Percentiles rank a stretch among this genome's conserved stretches.
Conservation (phyloP, 441 rosid species). For the Syzygium syzygioides region DNA sequence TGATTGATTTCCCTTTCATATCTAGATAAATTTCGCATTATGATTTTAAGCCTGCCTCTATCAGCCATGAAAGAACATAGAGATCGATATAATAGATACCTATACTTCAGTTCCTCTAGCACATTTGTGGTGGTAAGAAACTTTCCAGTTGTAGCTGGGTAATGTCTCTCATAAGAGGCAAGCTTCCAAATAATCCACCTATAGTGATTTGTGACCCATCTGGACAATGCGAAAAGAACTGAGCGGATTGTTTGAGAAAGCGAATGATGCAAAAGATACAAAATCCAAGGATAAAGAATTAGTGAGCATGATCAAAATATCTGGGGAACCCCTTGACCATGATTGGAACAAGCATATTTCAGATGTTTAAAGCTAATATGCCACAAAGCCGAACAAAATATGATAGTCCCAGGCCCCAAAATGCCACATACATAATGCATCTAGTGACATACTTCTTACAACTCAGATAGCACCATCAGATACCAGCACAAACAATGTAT, state of each 20-base stretch:
- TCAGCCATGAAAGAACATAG: background rate
- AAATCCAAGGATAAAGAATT: background rate
- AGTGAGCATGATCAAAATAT: background rate
- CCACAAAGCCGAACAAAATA: background rate
- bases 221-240: constrained; percentile 12
- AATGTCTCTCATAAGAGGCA: constrained; percentile 48
- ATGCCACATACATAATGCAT: background rate
- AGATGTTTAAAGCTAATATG: background rate
- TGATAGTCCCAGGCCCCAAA: background rate
- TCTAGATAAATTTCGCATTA: constrained; percentile 27
- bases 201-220: constrained; percentile 92
- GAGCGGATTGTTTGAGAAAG: background rate
- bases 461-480: background rate
- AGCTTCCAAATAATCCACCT: constrained; percentile 98
- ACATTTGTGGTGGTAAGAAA: constrained; percentile 12
- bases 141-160: constrained; percentile 10
- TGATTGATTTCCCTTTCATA: constrained; percentile 92
- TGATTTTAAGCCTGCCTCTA: background rate
- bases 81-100: background rate
- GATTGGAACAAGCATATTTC: background rate
- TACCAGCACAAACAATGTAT: background rate
- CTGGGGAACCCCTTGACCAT: background rate
- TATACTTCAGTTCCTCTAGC: constrained; percentile 17
- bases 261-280: background rate
- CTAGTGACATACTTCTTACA: background rate